phyloP scores from a whole-genome alignment of 78 protist species.

The Tieghemostelium lacteum region DNA sequence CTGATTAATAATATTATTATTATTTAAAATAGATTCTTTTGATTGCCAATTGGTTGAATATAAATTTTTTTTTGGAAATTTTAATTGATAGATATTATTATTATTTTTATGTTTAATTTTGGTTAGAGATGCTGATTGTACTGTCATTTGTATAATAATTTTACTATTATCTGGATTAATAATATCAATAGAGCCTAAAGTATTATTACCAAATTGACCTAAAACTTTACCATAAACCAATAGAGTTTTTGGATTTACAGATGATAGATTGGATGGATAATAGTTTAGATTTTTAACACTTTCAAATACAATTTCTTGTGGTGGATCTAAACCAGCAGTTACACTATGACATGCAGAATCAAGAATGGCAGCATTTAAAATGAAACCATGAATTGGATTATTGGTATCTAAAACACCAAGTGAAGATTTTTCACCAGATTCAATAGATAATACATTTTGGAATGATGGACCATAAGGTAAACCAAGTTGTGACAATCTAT shows the following conservation, averaged over 20 bases:
- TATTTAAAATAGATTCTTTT: constrained; percentile 16
- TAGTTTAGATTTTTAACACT: constrained; percentile 6
- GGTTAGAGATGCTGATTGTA: too few relatives aligned
- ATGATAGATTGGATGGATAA: too few relatives aligned
- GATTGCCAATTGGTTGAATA: constrained; percentile 11
- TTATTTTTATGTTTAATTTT: too few relatives aligned
- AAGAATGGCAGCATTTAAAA: constrained; percentile 32
- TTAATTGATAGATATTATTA: too few relatives aligned
- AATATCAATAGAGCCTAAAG: too few relatives aligned
- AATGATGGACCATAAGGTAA: constrained; percentile 74
- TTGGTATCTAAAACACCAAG: constrained; percentile 8
- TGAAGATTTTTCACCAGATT: constrained; percentile 23
- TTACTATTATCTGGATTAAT: too few relatives aligned
- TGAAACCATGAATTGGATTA: too few relatives aligned
- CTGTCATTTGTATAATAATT: too few relatives aligned
- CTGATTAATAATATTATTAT: too few relatives aligned
- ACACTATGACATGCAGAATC: constrained; percentile 29
- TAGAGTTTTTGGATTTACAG: neutral
- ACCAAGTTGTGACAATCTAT: constrained; percentile 10
- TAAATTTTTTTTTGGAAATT: constrained; percentile 21
- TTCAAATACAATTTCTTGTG: constrained; percentile 45
- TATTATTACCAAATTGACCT: too few relatives aligned
- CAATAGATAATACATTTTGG: constrained; percentile 26
- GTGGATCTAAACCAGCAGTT: neutral
- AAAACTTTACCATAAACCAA: too few relatives aligned